Conservation (phyloP, 441 rosid genomes). For the Melastoma candidum region DNA sequence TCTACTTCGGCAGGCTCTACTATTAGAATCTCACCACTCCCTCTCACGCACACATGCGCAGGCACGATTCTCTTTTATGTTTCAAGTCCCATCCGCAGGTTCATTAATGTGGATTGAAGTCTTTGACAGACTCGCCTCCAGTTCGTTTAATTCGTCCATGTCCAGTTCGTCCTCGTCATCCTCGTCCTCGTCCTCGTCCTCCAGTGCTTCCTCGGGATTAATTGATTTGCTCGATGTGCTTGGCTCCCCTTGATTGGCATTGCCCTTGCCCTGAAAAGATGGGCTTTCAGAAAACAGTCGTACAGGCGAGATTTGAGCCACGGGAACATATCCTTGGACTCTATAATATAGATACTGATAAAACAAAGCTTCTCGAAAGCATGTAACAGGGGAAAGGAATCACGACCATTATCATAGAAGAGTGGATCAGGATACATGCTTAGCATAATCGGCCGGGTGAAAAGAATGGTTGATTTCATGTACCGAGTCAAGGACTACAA, state of each 20-base stretch:
- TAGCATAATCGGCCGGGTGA: not conserved
- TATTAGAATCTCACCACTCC: too few relatives aligned
- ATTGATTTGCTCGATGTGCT: slow-evolving; percentile 22
- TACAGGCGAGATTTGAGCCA: not conserved
- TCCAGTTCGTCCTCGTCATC: slow-evolving; percentile 43
- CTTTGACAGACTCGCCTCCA: slow-evolving; percentile 85
- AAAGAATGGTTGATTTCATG: not conserved
- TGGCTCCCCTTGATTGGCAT: slow-evolving; percentile 33
- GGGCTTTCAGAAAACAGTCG: not conserved
- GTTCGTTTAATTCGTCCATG: slow-evolving; percentile 82
- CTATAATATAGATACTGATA: not conserved
- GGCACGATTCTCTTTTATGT: too few relatives aligned
- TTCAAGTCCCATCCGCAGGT: slow-evolving; percentile 12
- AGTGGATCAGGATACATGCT: not conserved
- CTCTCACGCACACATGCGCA: too few relatives aligned
- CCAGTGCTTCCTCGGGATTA: slow-evolving; percentile 19
- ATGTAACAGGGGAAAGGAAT: too few relatives aligned
- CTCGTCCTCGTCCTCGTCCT: slow-evolving; percentile 28
- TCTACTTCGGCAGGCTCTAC: too few relatives aligned
- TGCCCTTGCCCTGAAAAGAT: slow-evolving; percentile 26
- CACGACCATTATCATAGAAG: too few relatives aligned
- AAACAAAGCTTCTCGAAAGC: too few relatives aligned
- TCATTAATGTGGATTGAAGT: slow-evolving; percentile 63
- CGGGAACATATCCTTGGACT: not conserved
- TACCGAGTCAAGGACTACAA: slow-evolving; percentile 1